Conservation (phyloP, 2,329 filamentous ascomycete species). For the Penicillium crustosum region DNA sequence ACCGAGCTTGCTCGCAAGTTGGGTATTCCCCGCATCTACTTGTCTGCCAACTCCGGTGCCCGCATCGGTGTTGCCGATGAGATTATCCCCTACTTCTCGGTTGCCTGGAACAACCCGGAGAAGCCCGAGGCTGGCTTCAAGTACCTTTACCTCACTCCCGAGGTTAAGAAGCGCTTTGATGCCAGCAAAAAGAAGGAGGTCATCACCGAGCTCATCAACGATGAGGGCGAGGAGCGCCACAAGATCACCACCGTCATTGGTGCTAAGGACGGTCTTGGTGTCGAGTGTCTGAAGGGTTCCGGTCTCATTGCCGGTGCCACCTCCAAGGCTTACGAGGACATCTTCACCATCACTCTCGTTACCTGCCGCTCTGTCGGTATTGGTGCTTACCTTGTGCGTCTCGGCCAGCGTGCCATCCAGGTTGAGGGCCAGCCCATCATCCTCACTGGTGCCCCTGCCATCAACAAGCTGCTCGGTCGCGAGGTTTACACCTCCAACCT, state of each 20-base stretch:
- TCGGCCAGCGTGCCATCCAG: slow-evolving; percentile 97
- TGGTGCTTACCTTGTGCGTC: slow-evolving; percentile 95
- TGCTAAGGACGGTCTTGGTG: slow-evolving; percentile 91
- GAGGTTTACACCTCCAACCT: slow-evolving; percentile 99
- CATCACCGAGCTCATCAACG: slow-evolving; percentile 81
- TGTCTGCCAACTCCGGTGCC: slow-evolving; percentile 98
- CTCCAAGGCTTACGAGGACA: slow-evolving; percentile 94
- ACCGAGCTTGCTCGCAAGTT: slow-evolving; percentile 92
- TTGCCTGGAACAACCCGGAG: slow-evolving; percentile 85
- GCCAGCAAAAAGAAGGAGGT: slow-evolving; percentile 72
- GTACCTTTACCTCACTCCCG: slow-evolving; percentile 89
- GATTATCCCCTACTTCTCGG: slow-evolving; percentile 93
- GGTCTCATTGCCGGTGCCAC: slow-evolving; percentile 98
- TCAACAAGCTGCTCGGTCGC: slow-evolving; percentile 97
- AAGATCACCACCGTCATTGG: slow-evolving; percentile 93
- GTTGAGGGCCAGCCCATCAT: slow-evolving; percentile 99
- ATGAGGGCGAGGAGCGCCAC: slow-evolving; percentile 85
- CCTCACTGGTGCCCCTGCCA: slow-evolving; percentile 90
- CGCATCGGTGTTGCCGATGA: slow-evolving; percentile 96
- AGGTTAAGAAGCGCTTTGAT: slow-evolving; percentile 82
- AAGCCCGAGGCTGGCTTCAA: slow-evolving; percentile 91
- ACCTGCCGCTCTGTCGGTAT: slow-evolving; percentile 99
- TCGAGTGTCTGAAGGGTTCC: slow-evolving; percentile 94
- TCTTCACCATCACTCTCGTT: slow-evolving; percentile 96
- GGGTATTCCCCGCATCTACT: slow-evolving; percentile 93